Evolutionary conservation across 2,329 filamentous ascomycete species (phyloP).

Genomic region (Pestalotiopsis sp.): DNA sequence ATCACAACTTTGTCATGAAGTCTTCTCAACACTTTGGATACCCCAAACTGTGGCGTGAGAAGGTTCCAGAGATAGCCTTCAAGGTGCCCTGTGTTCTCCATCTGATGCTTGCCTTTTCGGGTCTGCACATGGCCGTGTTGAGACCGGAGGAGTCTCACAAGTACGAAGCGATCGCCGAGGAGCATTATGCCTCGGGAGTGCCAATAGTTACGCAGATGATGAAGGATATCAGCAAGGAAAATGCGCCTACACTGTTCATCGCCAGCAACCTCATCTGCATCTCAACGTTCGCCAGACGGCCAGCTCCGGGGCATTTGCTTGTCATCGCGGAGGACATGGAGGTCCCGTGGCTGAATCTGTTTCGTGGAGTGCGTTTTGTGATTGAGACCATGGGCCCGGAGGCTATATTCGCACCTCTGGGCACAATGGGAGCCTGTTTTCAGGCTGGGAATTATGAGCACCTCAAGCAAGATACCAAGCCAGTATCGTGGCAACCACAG

Average conservation of each 20-base stretch:
- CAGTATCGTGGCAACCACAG: not conserved
- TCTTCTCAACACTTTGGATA: slow-evolving; percentile 22
- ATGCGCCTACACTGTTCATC: slow-evolving; percentile 25
- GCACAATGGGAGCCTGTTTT: not conserved
- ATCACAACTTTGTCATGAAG: slow-evolving; percentile 26
- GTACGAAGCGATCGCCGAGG: slow-evolving; percentile 22
- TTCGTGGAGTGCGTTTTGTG: slow-evolving; percentile 22
- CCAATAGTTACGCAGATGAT: slow-evolving; percentile 23
- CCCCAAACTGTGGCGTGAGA: slow-evolving; percentile 20
- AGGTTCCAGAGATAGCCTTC: slow-evolving; percentile 27
- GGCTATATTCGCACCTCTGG: slow-evolving; percentile 5
- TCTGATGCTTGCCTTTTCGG: slow-evolving; percentile 20
- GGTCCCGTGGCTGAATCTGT: slow-evolving; percentile 18
- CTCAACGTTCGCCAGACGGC: slow-evolving; percentile 19
- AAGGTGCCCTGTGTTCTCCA: slow-evolving; percentile 25
- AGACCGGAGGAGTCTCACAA: slow-evolving; percentile 14
- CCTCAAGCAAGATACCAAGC: not conserved
- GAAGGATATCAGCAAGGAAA: slow-evolving; percentile 18
- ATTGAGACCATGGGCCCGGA: slow-evolving; percentile 18
- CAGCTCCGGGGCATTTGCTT: slow-evolving; percentile 14
- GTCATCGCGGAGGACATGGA: slow-evolving; percentile 17
- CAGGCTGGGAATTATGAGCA: not conserved
- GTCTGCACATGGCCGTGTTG: not conserved
- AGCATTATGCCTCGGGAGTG: slow-evolving; percentile 21
- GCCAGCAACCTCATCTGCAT: slow-evolving; percentile 25